Conservation (phyloP, 805 yeast genomes). For the Nematodospora valgi region DNA sequence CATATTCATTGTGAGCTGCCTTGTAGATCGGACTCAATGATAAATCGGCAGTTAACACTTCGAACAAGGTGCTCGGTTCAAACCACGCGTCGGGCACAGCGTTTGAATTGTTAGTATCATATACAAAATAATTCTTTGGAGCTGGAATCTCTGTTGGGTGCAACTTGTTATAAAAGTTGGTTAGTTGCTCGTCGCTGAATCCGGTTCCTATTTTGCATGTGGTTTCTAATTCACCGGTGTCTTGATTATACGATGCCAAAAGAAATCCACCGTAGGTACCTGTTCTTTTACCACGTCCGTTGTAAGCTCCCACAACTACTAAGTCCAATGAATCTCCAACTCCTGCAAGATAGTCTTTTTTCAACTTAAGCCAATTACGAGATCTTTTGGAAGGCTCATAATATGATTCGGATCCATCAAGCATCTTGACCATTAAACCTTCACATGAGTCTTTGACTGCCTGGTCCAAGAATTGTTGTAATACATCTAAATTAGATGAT, state of each 20-base stretch:
- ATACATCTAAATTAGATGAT: conserved; percentile 53
- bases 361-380: conserved; percentile 91
- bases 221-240: conserved; percentile 89
- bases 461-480: conserved; percentile 82
- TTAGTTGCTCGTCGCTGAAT: conserved; percentile 78
- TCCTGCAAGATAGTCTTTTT: conserved; percentile 92
- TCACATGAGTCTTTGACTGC: conserved; percentile 89
- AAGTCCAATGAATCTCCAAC: conserved; percentile 94
- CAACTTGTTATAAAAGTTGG: conserved; percentile 53
- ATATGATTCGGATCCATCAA: conserved; percentile 73
- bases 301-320: conserved; percentile 91
- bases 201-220: conserved; percentile 98
- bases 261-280: conserved; percentile 94
- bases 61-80: conserved; percentile 81
- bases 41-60: conserved; percentile 87
- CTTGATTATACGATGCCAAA: conserved; percentile 85
- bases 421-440: conserved; percentile 91
- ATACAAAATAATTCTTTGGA: conserved; percentile 68
- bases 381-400: conserved; percentile 96
- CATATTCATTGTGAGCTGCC: conserved; percentile 70
- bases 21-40: conserved; percentile 86
- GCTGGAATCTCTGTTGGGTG: conserved; percentile 60
- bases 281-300: conserved; percentile 92
- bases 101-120: conserved; percentile 55
- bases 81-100: conserved; percentile 93